Percentiles rank a stretch among this genome's conserved stretches.
phyloP scores from a whole-genome alignment of 176 grass and related monocot species.

The Guadua angustifolia region DNA sequence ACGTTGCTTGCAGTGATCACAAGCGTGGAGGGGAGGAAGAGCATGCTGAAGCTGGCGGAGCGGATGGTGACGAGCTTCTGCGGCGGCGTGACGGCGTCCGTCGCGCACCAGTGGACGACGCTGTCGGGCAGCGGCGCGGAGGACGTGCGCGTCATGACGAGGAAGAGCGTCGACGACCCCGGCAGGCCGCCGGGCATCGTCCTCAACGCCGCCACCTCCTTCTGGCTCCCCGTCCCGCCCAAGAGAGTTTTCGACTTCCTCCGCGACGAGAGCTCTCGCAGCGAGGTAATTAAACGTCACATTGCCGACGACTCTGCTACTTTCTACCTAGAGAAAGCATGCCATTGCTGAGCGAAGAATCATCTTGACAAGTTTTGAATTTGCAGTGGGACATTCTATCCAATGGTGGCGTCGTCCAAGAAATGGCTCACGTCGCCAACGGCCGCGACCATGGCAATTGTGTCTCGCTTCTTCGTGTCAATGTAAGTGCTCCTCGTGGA shows the following conservation, averaged over 20 bases:
- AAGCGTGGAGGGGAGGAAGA: slow-evolving; percentile 81
- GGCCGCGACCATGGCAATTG: slow-evolving; percentile 91
- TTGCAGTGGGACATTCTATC: slow-evolving; percentile 93
- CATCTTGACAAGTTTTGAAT: neutral
- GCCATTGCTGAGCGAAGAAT: neutral
- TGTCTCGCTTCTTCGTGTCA: slow-evolving; percentile 89
- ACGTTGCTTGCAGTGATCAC: slow-evolving; percentile 66
- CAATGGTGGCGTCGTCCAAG: slow-evolving; percentile 83
- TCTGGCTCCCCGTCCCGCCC: slow-evolving; percentile 82
- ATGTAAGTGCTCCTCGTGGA: slow-evolving; percentile 45
- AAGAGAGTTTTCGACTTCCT: slow-evolving; percentile 85
- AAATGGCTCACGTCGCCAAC: slow-evolving; percentile 97
- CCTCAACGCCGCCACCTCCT: slow-evolving; percentile 91
- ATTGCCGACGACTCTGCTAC: neutral
- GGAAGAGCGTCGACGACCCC: slow-evolving; percentile 87
- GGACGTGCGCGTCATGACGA: slow-evolving; percentile 89
- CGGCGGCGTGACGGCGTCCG: slow-evolving; percentile 83
- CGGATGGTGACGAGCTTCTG: slow-evolving; percentile 97
- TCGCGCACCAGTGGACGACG: slow-evolving; percentile 85
- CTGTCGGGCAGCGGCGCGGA: slow-evolving; percentile 83
- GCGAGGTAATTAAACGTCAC: slow-evolving; percentile 47
- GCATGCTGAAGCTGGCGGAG: slow-evolving; percentile 96
- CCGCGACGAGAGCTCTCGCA: slow-evolving; percentile 80
- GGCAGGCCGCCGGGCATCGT: slow-evolving; percentile 88
- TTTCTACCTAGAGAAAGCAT: neutral